Evolutionary conservation across 1,139 yeast genomes (phyloP).

Genomic region (Groenewaldozyma auringiensis): DNA sequence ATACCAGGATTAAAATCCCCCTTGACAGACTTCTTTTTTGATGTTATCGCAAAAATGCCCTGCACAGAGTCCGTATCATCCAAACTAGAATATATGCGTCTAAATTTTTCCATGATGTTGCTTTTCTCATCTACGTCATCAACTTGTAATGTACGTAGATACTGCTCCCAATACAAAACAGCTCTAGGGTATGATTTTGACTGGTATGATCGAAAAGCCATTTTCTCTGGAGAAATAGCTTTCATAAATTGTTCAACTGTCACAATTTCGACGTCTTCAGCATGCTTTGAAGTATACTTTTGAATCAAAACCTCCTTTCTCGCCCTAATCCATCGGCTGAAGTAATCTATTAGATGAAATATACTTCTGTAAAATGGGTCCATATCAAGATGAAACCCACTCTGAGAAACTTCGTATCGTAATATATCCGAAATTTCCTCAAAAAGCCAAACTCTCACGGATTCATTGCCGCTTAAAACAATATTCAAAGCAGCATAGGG

Average conservation of each 20-base stretch:
- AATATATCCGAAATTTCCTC: constrained; percentile 56
- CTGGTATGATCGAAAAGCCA: constrained; percentile 75
- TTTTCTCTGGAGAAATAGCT: constrained; percentile 54
- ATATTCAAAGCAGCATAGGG: constrained; percentile 73
- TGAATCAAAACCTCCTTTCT: constrained; percentile 19
- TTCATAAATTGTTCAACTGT: constrained; percentile 40
- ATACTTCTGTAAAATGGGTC: constrained; percentile 63
- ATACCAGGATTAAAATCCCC: constrained; percentile 48
- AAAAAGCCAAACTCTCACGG: constrained; percentile 41
- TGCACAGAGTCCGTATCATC: constrained; percentile 88
- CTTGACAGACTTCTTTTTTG: constrained; percentile 31
- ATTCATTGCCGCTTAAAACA: constrained; percentile 45
- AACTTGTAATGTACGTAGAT: constrained; percentile 41
- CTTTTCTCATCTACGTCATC: constrained; percentile 8
- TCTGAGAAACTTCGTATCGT: constrained; percentile 17
- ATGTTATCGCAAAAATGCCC: constrained; percentile 71
- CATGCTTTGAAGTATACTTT: constrained; percentile 6
- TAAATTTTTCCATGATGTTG: constrained; percentile 37
- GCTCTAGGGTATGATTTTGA: constrained; percentile 86
- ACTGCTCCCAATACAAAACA: constrained; percentile 77
- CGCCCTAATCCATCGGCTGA: constrained; percentile 63
- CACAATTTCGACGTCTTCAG: constrained; percentile 14
- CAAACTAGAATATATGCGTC: constrained; percentile 74
- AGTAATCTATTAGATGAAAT: constrained; percentile 74
- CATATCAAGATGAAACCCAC: constrained; percentile 38